phyloP scores from a whole-genome alignment of 768 basidiomycete species.

The Russula dissimulans region DNA sequence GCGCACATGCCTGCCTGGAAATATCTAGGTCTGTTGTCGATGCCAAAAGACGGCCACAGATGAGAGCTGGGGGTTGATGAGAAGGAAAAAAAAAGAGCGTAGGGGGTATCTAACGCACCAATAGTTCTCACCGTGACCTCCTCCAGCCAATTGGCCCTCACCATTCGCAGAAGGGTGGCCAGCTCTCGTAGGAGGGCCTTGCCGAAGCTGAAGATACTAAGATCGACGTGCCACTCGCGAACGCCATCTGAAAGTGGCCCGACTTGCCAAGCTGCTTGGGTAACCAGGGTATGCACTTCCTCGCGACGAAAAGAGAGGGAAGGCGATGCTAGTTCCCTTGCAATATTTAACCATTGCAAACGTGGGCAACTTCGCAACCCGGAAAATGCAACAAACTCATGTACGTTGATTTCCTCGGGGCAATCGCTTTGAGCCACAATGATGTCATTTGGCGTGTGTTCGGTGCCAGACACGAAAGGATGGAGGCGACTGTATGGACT shows the following conservation, averaged over 20 bases:
- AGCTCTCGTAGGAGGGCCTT: slow-evolving; percentile 30
- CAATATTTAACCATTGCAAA: slow-evolving; percentile 45
- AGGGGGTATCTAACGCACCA: not conserved
- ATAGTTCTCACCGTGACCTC: slow-evolving; percentile 12
- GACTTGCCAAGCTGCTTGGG: slow-evolving; percentile 38
- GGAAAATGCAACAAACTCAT: slow-evolving; percentile 40
- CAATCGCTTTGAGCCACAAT: slow-evolving; percentile 36
- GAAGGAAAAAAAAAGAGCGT: no score
- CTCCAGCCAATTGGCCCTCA: slow-evolving; percentile 35
- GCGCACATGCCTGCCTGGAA: not conserved
- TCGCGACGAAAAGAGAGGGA: slow-evolving; percentile 31
- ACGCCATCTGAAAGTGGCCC: slow-evolving; percentile 24
- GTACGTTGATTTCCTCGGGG: slow-evolving; percentile 31
- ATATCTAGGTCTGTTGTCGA: slow-evolving; percentile 1
- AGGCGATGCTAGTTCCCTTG: slow-evolving; percentile 34
- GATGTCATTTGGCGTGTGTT: slow-evolving; percentile 32
- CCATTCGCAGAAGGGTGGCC: slow-evolving; percentile 26
- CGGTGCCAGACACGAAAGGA: not conserved
- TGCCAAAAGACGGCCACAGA: slow-evolving; percentile 1
- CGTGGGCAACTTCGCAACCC: slow-evolving; percentile 35
- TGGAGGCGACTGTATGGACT: slow-evolving; percentile 1
- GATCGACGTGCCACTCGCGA: slow-evolving; percentile 35
- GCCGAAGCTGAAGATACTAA: slow-evolving; percentile 28
- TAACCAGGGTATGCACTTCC: slow-evolving; percentile 35
- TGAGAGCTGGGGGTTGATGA: not conserved